These are phyloP conservation scores for Chlorella variabilis DNA, from an alignment of 163 green algal genomes.

Conservation along the genomic window DNA sequence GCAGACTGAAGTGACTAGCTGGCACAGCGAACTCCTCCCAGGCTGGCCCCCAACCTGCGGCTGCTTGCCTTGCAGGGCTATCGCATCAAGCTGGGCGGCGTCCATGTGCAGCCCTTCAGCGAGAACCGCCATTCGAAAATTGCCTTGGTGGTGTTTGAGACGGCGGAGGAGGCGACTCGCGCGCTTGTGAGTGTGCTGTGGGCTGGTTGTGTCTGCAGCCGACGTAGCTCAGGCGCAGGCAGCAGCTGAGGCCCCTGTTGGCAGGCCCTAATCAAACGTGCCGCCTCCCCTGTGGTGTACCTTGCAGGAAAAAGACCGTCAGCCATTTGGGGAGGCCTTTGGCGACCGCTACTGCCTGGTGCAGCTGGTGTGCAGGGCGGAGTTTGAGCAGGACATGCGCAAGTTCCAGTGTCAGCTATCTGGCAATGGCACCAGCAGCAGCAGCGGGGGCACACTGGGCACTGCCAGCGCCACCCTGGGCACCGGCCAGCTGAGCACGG, in stretches of 20 bases:
- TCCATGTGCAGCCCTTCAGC: slow-evolving; percentile 40
- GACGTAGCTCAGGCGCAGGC: too few species aligned
- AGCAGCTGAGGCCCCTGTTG: neutral
- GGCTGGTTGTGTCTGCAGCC: too few species aligned
- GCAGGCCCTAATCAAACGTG: neutral
- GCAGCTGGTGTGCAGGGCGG: slow-evolving; percentile 4
- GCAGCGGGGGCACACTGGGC: slow-evolving; percentile 11
- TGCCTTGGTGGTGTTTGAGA: slow-evolving; percentile 41
- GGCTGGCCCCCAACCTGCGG: neutral
- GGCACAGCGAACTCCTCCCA: too few species aligned
- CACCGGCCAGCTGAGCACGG: too few species aligned
- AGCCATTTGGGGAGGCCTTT: slow-evolving; percentile 32
- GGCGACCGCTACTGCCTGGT: slow-evolving; percentile 43
- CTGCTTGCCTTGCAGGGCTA: slow-evolving; percentile 19
- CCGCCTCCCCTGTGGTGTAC: neutral
- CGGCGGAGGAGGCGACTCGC: slow-evolving; percentile 5
- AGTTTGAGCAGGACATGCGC: slow-evolving; percentile 22
- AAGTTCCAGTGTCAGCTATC: slow-evolving; percentile 2
- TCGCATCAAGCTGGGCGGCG: slow-evolving; percentile 16
- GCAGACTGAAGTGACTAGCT: too few species aligned
- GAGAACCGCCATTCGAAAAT: slow-evolving; percentile 31
- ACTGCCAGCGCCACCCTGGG: neutral
- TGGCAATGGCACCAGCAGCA: slow-evolving; percentile 24
- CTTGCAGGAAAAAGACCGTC: slow-evolving; percentile 13
- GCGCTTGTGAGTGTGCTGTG: slow-evolving; percentile 9